Conservation (phyloP, 768 basidiomycete species). For the Thelephora aurantiotincta region DNA sequence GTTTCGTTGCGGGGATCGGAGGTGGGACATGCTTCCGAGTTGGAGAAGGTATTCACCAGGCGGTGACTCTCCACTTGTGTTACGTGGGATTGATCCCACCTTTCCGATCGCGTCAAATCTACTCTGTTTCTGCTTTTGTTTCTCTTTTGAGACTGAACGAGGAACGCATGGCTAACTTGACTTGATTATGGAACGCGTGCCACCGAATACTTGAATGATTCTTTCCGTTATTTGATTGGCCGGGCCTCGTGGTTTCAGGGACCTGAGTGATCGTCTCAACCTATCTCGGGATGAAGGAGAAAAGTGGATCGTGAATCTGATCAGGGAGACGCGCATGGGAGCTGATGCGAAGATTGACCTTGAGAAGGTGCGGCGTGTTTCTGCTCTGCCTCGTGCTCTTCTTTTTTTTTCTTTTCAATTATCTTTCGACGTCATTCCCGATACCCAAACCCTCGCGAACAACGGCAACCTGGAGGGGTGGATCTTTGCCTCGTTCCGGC, state of each 20-base stretch:
- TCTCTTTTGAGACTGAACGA: not conserved
- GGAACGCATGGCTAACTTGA: no score
- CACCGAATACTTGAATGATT: not conserved
- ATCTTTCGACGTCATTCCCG: not conserved
- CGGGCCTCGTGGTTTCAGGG: conserved; percentile 29
- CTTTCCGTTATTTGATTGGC: no score
- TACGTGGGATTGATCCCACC: no score
- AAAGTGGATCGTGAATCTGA: conserved; percentile 99
- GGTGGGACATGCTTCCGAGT: no score
- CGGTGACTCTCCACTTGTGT: no score
- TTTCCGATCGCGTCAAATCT: no score
- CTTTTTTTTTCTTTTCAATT: not conserved
- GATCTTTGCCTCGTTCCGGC: no score
- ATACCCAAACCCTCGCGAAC: conserved; percentile 6
- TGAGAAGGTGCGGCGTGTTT: conserved; percentile 54
- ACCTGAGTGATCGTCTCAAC: conserved; percentile 87
- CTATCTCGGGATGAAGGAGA: conserved; percentile 92
- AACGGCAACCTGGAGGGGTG: no score
- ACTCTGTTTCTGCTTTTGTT: not conserved
- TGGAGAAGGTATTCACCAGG: no score
- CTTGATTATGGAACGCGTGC: not conserved
- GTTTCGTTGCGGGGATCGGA: no score
- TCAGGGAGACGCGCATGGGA: conserved; percentile 92
- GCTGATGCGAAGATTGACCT: conserved; percentile 96
- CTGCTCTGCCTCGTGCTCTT: conserved; percentile 6